A percentile compares a stretch with the other conserved stretches of the same genome.
Conservation (phyloP, 305 asterid genomes). For the Fraxinus xanthoxyloides region DNA sequence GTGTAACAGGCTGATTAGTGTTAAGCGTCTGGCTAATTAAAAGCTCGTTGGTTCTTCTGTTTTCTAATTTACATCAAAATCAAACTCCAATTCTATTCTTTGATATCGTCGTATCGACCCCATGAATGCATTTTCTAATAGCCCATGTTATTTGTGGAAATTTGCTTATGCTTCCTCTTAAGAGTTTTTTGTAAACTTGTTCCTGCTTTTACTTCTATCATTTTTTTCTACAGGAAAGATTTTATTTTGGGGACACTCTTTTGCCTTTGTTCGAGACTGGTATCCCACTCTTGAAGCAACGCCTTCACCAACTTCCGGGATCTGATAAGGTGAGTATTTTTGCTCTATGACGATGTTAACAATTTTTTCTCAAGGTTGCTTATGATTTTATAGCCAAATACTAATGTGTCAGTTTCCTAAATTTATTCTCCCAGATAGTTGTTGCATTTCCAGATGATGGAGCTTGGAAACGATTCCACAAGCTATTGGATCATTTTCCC, state of each 20-base stretch:
- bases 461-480: constrained; percentile 99
- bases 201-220: constrained; percentile 8
- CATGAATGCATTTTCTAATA: not conserved
- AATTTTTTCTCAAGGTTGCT: not conserved
- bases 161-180: not conserved
- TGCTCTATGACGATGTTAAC: not conserved
- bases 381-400: not conserved
- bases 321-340: constrained; percentile 56
- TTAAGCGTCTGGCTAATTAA: not conserved
- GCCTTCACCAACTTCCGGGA: constrained; percentile 74
- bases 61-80: not conserved
- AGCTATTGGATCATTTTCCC: constrained; percentile 74
- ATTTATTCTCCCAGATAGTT: constrained; percentile 52
- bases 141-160: not conserved
- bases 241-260: constrained; percentile 84
- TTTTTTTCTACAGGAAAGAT: constrained; percentile 73
- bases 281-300: constrained; percentile 82
- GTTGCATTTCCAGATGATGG: constrained; percentile 99
- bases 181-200: not conserved
- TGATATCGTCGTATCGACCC: not conserved
- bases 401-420: not conserved
- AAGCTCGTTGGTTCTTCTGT: not conserved
- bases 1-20: not conserved
- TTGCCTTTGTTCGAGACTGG: constrained; percentile 96
- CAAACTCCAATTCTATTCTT: not conserved